A percentile compares a stretch with the other conserved stretches of the same genome.
Conservation (phyloP, 148 eudicot species). For the Pouteria glomerata region DNA sequence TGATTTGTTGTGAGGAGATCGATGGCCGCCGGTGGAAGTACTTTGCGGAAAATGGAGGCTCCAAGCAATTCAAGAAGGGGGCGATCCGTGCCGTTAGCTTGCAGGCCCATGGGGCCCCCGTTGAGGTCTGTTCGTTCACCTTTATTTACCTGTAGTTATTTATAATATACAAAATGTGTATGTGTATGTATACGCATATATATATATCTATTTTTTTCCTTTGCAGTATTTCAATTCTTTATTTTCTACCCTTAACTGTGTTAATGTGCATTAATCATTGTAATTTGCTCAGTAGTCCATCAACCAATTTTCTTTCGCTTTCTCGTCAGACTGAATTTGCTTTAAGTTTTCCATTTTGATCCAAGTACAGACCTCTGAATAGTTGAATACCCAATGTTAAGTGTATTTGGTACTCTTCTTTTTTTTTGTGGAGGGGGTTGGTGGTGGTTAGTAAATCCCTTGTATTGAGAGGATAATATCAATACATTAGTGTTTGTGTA, state of each 20-base stretch:
- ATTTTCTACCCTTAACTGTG: no score
- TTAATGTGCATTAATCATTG: no score
- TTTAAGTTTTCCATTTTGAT: not conserved
- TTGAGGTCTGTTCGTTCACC: constrained; percentile 40
- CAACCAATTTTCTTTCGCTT: not conserved
- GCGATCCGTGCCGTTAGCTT: constrained; percentile 67
- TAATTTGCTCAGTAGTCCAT: not conserved
- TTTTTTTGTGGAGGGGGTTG: no score
- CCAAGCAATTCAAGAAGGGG: constrained; percentile 33
- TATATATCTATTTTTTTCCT: not conserved
- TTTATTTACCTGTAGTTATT: not conserved
- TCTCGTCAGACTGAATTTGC: not conserved
- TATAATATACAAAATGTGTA: not conserved
- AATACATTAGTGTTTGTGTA: not conserved
- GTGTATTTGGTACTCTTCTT: not conserved
- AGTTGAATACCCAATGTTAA: not conserved
- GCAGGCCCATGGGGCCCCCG: constrained; percentile 70
- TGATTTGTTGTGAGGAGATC: constrained; percentile 81
- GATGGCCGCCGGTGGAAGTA: constrained; percentile 78
- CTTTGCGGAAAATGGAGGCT: constrained; percentile 32
- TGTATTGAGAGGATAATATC: no score
- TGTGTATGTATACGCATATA: not conserved
- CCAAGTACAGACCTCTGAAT: not conserved
- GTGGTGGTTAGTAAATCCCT: no score
- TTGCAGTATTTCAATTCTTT: not conserved